A percentile compares a stretch with the other conserved stretches of the same genome.
These are phyloP conservation scores for Pythium biforme DNA, from an alignment of 352 stramenopile genomes.

Conservation along the genomic window DNA sequence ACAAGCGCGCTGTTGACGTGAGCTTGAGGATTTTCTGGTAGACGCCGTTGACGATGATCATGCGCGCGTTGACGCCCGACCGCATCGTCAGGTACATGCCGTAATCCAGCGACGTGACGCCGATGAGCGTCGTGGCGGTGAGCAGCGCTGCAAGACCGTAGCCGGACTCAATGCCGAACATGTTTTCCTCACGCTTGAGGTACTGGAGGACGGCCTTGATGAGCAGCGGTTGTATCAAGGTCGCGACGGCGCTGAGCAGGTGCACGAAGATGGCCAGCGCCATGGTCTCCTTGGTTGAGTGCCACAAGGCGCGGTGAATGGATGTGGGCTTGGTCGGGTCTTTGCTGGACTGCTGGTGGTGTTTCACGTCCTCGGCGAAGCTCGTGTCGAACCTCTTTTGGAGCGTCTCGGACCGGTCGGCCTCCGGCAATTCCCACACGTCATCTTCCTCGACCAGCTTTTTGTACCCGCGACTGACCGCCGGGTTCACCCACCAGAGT, in stretches of 20 bases:
- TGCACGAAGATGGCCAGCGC: conserved; percentile 28
- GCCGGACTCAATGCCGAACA: conserved; percentile 27
- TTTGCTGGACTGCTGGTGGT: background rate
- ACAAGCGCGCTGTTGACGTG: conserved; percentile 36
- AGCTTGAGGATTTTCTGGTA: conserved; percentile 57
- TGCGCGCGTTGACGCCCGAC: conserved; percentile 46
- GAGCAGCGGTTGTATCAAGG: conserved; percentile 38
- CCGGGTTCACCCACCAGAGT: conserved; percentile 26
- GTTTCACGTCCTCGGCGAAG: background rate
- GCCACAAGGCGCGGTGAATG: conserved; percentile 27
- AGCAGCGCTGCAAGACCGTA: conserved; percentile 27
- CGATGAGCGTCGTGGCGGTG: conserved; percentile 18
- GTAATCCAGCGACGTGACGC: conserved; percentile 40
- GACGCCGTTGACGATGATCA: conserved; percentile 43
- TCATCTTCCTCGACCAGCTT: conserved; percentile 29
- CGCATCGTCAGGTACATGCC: conserved; percentile 45
- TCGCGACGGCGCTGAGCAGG: conserved; percentile 24
- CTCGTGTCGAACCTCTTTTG: conserved; percentile 26
- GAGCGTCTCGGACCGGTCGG: conserved; percentile 28
- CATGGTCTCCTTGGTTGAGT: conserved; percentile 33
- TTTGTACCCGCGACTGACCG: conserved; percentile 14
- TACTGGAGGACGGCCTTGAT: conserved; percentile 35
- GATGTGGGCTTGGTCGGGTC: background rate
- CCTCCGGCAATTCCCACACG: conserved; percentile 30
- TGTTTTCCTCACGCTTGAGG: conserved; percentile 20